A percentile compares a stretch with the other conserved stretches of the same genome.
Conservation (phyloP, 2,329 filamentous ascomycete species). For the Penicillium sp. region DNA sequence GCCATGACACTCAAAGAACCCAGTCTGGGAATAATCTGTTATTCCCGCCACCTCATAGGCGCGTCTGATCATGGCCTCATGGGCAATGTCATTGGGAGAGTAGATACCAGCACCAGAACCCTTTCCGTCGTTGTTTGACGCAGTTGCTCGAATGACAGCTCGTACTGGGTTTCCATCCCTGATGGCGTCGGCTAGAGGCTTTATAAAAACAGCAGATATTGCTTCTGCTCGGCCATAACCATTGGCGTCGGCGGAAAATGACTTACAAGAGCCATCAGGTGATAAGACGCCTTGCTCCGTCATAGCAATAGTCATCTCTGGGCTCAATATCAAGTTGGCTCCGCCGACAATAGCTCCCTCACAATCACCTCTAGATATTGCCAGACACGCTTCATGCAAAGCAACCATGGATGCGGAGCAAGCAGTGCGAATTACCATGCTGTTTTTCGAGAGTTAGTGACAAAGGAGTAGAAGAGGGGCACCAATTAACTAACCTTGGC, state of each 20-base stretch:
- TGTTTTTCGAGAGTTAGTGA: not conserved
- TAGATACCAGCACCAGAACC: not conserved
- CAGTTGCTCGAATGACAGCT: constrained; percentile 34
- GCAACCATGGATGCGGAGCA: constrained; percentile 44
- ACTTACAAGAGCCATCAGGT: constrained; percentile 47
- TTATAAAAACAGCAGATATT: constrained; percentile 48
- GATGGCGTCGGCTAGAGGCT: constrained; percentile 47
- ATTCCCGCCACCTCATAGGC: constrained; percentile 7
- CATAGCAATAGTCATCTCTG: constrained; percentile 22
- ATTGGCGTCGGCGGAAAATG: constrained; percentile 49
- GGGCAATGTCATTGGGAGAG: not conserved
- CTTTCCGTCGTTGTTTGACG: constrained; percentile 25
- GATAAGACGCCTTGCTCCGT: constrained; percentile 35
- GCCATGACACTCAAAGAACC: constrained; percentile 15
- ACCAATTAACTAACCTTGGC: constrained; percentile 20
- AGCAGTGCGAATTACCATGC: constrained; percentile 39
- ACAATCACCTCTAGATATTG: constrained; percentile 22
- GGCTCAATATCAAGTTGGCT: constrained; percentile 33
- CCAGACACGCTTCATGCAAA: constrained; percentile 27
- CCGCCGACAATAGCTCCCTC: constrained; percentile 36
- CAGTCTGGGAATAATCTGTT: constrained; percentile 7
- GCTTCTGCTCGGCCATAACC: constrained; percentile 55
- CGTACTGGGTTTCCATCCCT: constrained; percentile 41
- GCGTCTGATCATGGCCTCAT: constrained; percentile 1
- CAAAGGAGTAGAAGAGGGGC: constrained; percentile 7